Evolutionary conservation across 768 basidiomycete genomes (phyloP).

Genomic region (Mycena pura): DNA sequence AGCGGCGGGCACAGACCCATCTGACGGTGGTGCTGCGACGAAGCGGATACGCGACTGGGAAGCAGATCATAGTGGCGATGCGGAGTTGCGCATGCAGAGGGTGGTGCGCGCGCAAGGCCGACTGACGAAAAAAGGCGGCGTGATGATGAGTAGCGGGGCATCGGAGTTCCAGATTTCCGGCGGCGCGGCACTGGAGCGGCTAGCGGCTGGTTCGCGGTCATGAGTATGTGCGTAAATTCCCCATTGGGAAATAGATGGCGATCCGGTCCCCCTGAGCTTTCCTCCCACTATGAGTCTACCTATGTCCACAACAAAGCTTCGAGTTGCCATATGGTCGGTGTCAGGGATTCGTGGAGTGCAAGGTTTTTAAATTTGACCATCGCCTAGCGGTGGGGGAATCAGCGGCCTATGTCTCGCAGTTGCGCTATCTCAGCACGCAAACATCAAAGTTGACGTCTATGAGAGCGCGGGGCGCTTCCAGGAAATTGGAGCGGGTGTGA

Average conservation of each 20-base stretch:
- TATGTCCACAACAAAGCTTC: conserved; percentile 13
- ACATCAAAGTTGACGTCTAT: conserved; percentile 51
- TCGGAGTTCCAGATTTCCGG: conserved; percentile 84
- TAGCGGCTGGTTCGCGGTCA: conserved; percentile 47
- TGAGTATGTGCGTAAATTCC: conserved; percentile 12
- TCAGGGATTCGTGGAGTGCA: neutral
- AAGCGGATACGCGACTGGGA: conserved; percentile 46
- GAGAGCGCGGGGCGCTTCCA: conserved; percentile 54
- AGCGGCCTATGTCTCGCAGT: conserved; percentile 35
- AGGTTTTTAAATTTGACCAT: neutral
- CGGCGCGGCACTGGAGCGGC: conserved; percentile 64
- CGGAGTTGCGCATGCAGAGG: conserved; percentile 86
- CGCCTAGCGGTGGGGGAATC: conserved; percentile 17
- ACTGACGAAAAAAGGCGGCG: conserved; percentile 79
- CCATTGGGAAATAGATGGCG: conserved; percentile 10
- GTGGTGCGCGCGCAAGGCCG: conserved; percentile 86
- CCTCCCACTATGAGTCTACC: neutral
- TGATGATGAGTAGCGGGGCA: conserved; percentile 68
- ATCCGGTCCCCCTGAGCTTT: neutral
- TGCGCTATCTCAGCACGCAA: conserved; percentile 44
- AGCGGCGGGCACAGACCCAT: conserved; percentile 27
- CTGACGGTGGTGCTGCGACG: conserved; percentile 28
- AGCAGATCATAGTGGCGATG: conserved; percentile 54
- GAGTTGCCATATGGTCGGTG: conserved; percentile 24
- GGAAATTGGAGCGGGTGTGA: conserved; percentile 58